Evolutionary conservation across 2,329 filamentous ascomycete genomes (phyloP).

Genomic region (Tolypocladium cylindrosporum): DNA sequence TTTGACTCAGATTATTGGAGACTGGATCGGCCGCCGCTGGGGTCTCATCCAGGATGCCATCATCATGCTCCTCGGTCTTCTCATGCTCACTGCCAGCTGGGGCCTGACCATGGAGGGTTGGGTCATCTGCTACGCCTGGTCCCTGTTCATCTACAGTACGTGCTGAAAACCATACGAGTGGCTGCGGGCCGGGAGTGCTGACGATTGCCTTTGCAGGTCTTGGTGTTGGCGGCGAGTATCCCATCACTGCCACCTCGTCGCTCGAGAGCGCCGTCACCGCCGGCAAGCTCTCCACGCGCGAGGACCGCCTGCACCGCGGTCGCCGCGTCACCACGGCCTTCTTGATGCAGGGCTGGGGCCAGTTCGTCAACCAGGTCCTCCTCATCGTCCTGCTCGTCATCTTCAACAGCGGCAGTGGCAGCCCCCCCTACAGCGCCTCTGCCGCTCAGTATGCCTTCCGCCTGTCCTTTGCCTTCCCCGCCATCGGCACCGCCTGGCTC

Average conservation of each 20-base stretch:
- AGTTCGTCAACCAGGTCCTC: conserved; percentile 86
- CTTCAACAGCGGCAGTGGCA: conserved; percentile 69
- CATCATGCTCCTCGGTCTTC: conserved; percentile 87
- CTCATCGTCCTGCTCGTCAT: conserved; percentile 79
- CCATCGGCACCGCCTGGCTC: conserved; percentile 84
- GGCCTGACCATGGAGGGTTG: conserved; percentile 79
- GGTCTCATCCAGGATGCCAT: conserved; percentile 88
- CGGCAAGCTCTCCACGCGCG: conserved; percentile 78
- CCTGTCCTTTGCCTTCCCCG: conserved; percentile 83
- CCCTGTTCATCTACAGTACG: conserved; percentile 63
- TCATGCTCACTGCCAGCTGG: conserved; percentile 91
- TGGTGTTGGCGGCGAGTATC: conserved; percentile 78
- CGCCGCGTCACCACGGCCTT: conserved; percentile 94
- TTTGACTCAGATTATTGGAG: conserved; percentile 38
- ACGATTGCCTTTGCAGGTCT: conserved; percentile 23
- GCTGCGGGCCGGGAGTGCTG: neutral
- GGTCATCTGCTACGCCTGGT: conserved; percentile 96
- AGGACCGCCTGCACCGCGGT: conserved; percentile 90
- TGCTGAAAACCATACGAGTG: neutral
- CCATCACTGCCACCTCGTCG: conserved; percentile 90
- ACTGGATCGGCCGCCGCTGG: conserved; percentile 82
- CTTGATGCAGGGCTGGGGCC: conserved; percentile 97
- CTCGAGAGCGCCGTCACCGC: conserved; percentile 86
- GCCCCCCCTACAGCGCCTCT: conserved; percentile 67
- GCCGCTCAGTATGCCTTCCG: conserved; percentile 86